phyloP scores from a whole-genome alignment of 1,284 basidiomycete genomes.

The Xerocomus amazonicus region DNA sequence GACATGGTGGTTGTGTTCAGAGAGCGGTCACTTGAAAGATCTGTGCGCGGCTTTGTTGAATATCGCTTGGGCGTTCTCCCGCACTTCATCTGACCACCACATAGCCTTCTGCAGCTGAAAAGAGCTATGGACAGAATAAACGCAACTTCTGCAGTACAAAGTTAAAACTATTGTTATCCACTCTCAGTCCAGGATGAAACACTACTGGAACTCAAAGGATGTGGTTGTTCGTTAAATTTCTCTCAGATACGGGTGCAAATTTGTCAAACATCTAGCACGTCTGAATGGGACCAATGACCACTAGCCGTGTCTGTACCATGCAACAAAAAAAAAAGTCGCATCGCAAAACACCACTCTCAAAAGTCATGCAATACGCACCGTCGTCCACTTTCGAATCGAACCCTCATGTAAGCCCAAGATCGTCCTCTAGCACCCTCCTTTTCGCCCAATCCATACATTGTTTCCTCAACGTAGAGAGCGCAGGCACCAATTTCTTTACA shows the following conservation, averaged over 20 bases:
- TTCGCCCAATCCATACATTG: conserved; percentile 13
- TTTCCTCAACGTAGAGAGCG: conserved; percentile 18
- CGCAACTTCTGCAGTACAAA: no score
- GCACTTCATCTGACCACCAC: no score
- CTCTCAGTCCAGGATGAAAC: no score
- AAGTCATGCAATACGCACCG: background rate
- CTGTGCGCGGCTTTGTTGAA: no score
- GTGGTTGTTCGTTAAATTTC: background rate
- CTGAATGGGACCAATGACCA: no score
- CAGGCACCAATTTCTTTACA: conserved; percentile 22
- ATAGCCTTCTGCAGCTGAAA: no score
- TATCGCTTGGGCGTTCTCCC: no score
- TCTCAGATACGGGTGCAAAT: background rate
- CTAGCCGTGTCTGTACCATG: background rate
- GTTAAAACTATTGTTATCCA: no score
- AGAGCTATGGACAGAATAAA: no score
- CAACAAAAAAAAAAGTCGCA: background rate
- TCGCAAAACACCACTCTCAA: background rate
- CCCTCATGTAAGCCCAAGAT: background rate
- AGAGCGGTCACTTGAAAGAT: no score
- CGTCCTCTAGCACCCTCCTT: background rate
- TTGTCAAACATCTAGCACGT: background rate
- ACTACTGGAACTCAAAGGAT: no score
- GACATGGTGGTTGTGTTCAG: background rate
- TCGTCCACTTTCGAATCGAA: background rate